Base-by-base conservation (phyloP, 2,329 filamentous ascomycete genomes). In the Fusarium miscanthi region DNA sequence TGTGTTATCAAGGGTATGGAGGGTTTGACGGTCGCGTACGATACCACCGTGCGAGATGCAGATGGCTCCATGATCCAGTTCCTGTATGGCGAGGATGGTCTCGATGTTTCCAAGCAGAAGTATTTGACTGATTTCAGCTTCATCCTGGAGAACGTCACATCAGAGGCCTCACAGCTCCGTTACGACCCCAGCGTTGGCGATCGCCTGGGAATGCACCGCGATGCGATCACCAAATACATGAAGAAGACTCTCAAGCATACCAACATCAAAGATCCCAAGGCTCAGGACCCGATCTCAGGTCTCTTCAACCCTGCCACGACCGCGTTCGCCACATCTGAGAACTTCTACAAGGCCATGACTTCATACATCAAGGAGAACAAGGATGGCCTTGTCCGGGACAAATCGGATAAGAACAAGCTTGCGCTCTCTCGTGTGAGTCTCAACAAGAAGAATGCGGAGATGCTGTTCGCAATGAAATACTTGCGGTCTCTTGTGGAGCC, bases 1-100 rank as follows among this genome's bases (percentile, higher is more conserved):
- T 99, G 96, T 87, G 88, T 99, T 70, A 97, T 99, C 85, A 99
- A 99, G 85, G 96, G 96, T 69, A 97, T 99, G 93, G 96, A 99
- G 82, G 96, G 96, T 8, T 87, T 98, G 46, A 92, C 91, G 77
- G 94, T 97, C 5, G 91, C 95, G 69, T 98, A 99, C 80, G 96
- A 99, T 78, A 95, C 92, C 13, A 97, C 95, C 3, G 96, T 99
- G 21, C 91, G 96, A 71, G 95, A 99, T 77, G 92, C 95, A 2
- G 97, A 99, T 80, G 97, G 97, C 30, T 94, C 93, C 5, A 88
- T 99, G 78, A 88, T 99, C 6, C 96, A 99, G 80, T 98, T 99
- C 82, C 82, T 99, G 37, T 99, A 98, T 79, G 96, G 96, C 67
- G 96, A 99, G 81, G 96, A 99, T 78, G 96, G 95, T 38, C 87